Evolutionary conservation across 306 rosid species (phyloP).

Genomic region (Casuarina equisetifolia): DNA sequence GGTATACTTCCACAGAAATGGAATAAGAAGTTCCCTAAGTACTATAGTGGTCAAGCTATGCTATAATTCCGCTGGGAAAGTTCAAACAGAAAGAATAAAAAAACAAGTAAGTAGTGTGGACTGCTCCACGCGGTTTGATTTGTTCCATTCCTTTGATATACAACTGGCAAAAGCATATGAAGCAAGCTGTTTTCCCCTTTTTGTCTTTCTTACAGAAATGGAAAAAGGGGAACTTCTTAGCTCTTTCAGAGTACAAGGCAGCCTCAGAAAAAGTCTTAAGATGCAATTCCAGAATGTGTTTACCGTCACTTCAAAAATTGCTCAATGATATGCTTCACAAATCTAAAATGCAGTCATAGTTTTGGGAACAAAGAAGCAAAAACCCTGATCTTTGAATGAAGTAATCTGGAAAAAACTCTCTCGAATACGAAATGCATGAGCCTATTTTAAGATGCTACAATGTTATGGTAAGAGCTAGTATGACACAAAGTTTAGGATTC

Average conservation of each 20-base stretch:
- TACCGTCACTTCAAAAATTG: neutral
- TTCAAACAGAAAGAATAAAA: neutral
- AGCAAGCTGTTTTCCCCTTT: neutral
- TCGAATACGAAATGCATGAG: conserved; percentile 2
- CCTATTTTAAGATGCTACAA: conserved; percentile 11
- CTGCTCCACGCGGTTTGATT: neutral
- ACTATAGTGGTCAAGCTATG: neutral
- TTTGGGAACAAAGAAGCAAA: neutral
- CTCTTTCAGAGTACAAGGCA: no score
- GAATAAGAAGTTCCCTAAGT: neutral
- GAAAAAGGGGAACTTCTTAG: neutral
- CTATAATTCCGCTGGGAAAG: neutral
- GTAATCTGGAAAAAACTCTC: neutral
- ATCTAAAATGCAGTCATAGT: neutral
- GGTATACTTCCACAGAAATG: neutral
- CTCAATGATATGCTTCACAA: neutral
- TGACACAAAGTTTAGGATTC: neutral
- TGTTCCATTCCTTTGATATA: neutral
- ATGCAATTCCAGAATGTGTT: neutral
- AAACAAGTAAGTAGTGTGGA: neutral
- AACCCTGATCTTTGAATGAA: neutral
- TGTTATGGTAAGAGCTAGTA: neutral
- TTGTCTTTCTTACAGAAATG: neutral
- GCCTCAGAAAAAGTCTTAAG: neutral
- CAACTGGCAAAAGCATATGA: neutral